Percentiles rank a stretch among this genome's conserved stretches.
These are phyloP conservation scores for Melampsora americana DNA, from an alignment of 1,284 basidiomycete species.

Conservation along the genomic window DNA sequence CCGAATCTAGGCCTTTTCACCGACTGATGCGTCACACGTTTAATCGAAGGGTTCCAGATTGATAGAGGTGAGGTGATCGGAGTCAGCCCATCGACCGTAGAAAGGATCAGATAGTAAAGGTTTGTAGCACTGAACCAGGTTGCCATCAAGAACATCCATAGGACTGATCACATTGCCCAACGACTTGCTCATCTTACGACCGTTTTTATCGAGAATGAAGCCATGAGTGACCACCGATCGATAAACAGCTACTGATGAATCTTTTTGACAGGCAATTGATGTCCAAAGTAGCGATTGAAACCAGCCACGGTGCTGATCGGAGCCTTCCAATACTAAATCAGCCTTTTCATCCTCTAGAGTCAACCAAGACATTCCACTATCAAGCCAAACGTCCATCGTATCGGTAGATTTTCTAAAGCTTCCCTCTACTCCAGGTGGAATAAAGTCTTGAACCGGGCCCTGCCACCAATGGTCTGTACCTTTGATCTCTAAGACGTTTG, in stretches of 20 bases:
- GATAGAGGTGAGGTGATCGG: neutral
- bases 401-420: conserved; percentile 76
- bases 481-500: conserved; percentile 67
- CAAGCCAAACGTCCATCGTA: conserved; percentile 99
- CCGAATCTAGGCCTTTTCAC: conserved; percentile 75
- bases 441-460: conserved; percentile 76
- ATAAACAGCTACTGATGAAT: conserved; percentile 59
- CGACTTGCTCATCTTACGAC: conserved; percentile 98
- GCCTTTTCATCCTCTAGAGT: conserved; percentile 66
- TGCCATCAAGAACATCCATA: conserved; percentile 73
- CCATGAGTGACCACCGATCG: conserved; percentile 86
- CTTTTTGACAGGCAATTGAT: conserved; percentile 61
- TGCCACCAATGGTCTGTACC: conserved; percentile 89
- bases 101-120: neutral
- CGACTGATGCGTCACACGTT: neutral
- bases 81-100: too few species aligned
- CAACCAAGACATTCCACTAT: conserved; percentile 93
- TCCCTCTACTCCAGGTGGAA: conserved; percentile 62
- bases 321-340: conserved; percentile 90
- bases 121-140: conserved; percentile 59
- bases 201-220: conserved; percentile 86
- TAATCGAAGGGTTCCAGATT: conserved; percentile 34
- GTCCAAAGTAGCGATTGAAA: conserved; percentile 95
- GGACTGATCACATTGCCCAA: conserved; percentile 88
- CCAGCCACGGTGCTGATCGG: conserved; percentile 98